Conservation (phyloP, 345 rosid species). For the rapeseed (Brassica napus) region DNA sequence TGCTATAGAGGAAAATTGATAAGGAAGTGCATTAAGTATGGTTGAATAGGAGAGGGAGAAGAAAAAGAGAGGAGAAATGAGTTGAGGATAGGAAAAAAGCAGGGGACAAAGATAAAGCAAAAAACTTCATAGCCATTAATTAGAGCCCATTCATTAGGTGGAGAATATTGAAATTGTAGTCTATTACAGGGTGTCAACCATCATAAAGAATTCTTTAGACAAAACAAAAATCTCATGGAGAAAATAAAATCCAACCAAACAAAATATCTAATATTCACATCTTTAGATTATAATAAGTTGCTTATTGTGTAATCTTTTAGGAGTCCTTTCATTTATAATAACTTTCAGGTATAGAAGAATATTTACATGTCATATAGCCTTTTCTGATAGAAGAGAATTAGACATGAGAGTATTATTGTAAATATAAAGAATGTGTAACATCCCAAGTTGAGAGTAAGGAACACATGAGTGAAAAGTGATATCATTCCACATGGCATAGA, state of each 20-base stretch:
- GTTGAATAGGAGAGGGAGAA: conserved; percentile 13
- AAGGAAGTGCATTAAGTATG: conserved; percentile 33
- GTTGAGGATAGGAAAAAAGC: conserved; percentile 17
- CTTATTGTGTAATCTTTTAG: neutral
- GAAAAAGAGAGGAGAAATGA: conserved; percentile 18
- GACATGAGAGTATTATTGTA: neutral
- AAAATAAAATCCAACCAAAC: neutral
- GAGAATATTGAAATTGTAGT: conserved; percentile 30
- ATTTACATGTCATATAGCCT: neutral
- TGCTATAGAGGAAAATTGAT: conserved; percentile 35
- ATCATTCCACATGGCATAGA: neutral
- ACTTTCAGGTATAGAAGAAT: neutral
- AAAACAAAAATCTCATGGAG: conserved; percentile 2
- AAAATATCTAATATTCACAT: conserved; percentile 10
- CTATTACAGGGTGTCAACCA: conserved; percentile 44
- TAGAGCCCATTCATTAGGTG: conserved; percentile 41
- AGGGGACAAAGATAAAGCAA: conserved; percentile 41
- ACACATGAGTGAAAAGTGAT: neutral
- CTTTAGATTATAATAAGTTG: conserved; percentile 3
- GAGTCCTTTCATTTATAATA: neutral
- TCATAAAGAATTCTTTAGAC: neutral
- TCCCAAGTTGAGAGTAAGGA: neutral
- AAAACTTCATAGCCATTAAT: conserved; percentile 32
- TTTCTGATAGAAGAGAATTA: neutral
- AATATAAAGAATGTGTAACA: neutral